A percentile compares a stretch with the other conserved stretches of the same genome.
Evolutionary conservation across 257 asterid genomes (phyloP).

Genomic region (Sherardia arvensis): DNA sequence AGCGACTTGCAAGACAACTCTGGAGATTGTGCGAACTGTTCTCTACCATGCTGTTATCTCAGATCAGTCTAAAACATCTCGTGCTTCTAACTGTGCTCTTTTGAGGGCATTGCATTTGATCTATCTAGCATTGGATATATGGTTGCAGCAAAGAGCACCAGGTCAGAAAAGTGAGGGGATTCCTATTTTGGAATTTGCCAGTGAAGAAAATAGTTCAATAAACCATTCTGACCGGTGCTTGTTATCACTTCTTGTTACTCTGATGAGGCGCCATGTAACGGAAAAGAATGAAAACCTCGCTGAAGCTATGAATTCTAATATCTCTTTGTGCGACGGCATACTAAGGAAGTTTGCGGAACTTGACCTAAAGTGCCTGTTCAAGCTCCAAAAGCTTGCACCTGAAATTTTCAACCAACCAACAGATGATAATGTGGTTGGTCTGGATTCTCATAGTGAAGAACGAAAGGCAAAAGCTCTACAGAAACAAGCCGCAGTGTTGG

Average conservation of each 20-base stretch:
- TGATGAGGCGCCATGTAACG: constrained; percentile 67
- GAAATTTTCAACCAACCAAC: constrained; percentile 37
- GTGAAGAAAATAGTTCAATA: constrained; percentile 50
- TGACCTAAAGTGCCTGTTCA: constrained; percentile 61
- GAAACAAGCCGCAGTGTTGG: constrained; percentile 97
- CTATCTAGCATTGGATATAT: constrained; percentile 72
- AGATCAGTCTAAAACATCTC: constrained; percentile 40
- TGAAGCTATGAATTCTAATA: too few species aligned
- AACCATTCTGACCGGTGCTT: constrained; percentile 68
- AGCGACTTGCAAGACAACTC: constrained; percentile 73
- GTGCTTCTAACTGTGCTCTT: constrained; percentile 81
- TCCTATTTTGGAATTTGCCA: constrained; percentile 70
- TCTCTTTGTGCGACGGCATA: constrained; percentile 44
- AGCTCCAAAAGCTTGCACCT: constrained; percentile 74
- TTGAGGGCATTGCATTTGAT: constrained; percentile 72
- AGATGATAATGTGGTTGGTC: too few species aligned
- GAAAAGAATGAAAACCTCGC: constrained; percentile 40
- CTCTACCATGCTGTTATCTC: constrained; percentile 63
- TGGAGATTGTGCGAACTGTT: constrained; percentile 69
- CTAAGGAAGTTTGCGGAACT: constrained; percentile 64
- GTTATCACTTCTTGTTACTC: constrained; percentile 81
- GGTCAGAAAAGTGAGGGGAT: constrained; percentile 43
- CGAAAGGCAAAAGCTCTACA: constrained; percentile 89
- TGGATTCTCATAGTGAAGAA: constrained; percentile 51
- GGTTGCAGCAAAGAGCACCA: constrained; percentile 46